phyloP scores from a whole-genome alignment of 352 stramenopile species.

The Pythium sp. region DNA sequence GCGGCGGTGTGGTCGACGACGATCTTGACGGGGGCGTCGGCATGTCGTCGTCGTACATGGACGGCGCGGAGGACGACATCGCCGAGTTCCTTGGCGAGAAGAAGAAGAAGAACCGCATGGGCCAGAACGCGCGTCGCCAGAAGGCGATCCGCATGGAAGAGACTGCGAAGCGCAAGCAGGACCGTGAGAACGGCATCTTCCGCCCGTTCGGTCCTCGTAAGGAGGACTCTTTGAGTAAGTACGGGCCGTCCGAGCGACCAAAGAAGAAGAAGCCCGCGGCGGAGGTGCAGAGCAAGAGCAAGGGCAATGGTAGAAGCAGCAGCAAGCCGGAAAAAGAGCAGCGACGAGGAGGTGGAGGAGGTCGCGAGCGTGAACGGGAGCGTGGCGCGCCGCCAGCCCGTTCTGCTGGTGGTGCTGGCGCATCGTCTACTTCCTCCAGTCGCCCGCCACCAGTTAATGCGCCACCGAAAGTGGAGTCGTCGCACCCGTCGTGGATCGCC shows the following conservation, averaged over 20 bases:
- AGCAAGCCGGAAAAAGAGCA: slow-evolving; percentile 8
- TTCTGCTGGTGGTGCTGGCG: slow-evolving; percentile 7
- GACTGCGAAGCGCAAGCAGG: slow-evolving; percentile 38
- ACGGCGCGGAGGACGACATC: slow-evolving; percentile 69
- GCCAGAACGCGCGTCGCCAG: slow-evolving; percentile 74
- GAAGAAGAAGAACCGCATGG: slow-evolving; percentile 82
- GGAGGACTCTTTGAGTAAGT: slow-evolving; percentile 38
- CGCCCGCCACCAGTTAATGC: background rate
- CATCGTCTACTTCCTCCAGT: background rate
- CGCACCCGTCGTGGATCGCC: slow-evolving; percentile 73
- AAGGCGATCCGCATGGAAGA: slow-evolving; percentile 78
- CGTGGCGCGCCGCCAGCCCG: slow-evolving; percentile 17
- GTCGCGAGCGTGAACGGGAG: slow-evolving; percentile 24
- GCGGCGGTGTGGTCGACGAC: slow-evolving; percentile 31
- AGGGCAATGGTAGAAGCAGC: slow-evolving; percentile 14
- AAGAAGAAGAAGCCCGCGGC: slow-evolving; percentile 57
- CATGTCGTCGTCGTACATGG: slow-evolving; percentile 31
- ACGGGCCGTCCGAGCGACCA: slow-evolving; percentile 68
- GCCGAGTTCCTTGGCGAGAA: slow-evolving; percentile 84
- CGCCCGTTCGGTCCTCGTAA: slow-evolving; percentile 26
- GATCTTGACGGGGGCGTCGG: slow-evolving; percentile 16
- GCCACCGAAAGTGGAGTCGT: slow-evolving; percentile 21
- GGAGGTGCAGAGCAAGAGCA: slow-evolving; percentile 22
- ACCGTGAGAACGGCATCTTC: slow-evolving; percentile 41
- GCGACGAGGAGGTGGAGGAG: slow-evolving; percentile 8